A percentile compares a stretch with the other conserved stretches of the same genome.
These are phyloP conservation scores for Dysphania ambrosioides DNA, from an alignment of 148 eudicot species.

Conservation along the genomic window DNA sequence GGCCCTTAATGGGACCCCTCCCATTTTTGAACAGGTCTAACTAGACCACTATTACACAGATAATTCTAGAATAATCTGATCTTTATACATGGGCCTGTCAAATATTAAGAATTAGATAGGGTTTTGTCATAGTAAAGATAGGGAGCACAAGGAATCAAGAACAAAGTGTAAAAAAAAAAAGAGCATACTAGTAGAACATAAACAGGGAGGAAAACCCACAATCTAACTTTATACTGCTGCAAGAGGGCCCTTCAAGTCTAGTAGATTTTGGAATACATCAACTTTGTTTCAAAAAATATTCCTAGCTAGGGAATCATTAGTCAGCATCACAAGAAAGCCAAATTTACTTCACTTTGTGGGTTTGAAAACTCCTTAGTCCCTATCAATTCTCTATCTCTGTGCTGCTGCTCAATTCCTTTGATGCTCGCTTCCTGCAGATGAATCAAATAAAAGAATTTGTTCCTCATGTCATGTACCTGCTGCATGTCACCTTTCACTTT, in stretches of 20 bases:
- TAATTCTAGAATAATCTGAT: background rate
- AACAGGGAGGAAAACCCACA: conserved; percentile 24
- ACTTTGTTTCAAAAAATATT: conserved; percentile 29
- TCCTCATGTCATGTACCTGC: conserved; percentile 9
- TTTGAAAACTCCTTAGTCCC: conserved; percentile 1
- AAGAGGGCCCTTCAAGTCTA: conserved; percentile 31
- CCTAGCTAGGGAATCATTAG: conserved; percentile 24
- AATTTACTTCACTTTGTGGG: conserved; percentile 14
- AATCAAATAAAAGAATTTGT: conserved; percentile 9
- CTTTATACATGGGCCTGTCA: background rate
- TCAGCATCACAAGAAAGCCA: conserved; percentile 29
- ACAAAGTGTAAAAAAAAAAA: conserved; percentile 24
- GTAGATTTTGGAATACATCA: conserved; percentile 24
- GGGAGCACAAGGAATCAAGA: conserved; percentile 35
- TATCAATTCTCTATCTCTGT: background rate
- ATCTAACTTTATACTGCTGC: conserved; percentile 27
- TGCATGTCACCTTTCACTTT: conserved; percentile 22
- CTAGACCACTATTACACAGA: too few species aligned
- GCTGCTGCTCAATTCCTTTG: background rate
- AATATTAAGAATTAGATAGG: background rate
- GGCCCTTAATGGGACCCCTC: too few species aligned
- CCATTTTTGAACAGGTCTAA: too few species aligned
- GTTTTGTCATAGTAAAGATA: conserved; percentile 22
- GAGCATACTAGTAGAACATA: conserved; percentile 16
- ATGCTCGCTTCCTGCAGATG: background rate